Conservation (phyloP, 2,329 filamentous ascomycete species). For the Fusarium neocosmosporiellum region DNA sequence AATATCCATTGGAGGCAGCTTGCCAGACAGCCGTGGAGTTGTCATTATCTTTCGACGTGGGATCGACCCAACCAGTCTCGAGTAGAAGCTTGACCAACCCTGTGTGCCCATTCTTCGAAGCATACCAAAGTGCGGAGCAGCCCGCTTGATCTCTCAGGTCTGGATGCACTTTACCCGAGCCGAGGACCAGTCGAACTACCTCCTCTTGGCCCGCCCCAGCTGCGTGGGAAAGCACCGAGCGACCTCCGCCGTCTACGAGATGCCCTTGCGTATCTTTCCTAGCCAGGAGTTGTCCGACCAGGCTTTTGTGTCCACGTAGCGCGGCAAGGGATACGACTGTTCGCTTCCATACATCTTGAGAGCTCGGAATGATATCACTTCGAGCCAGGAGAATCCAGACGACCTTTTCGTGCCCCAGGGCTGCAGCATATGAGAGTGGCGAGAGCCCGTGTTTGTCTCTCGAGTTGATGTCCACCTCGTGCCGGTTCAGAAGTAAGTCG, state of each 20-base stretch:
- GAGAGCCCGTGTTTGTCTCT: not conserved
- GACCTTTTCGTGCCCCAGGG: not conserved
- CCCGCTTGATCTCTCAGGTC: not conserved
- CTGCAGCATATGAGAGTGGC: not conserved
- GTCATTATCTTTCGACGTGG: no score
- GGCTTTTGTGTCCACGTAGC: not conserved
- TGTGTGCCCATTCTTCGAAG: not conserved
- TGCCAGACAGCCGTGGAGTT: no score
- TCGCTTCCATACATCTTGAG: accelerated
- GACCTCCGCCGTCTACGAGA: not conserved
- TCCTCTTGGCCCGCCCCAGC: not conserved
- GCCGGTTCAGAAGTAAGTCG: not conserved
- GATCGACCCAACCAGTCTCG: not conserved
- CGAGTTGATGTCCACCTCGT: not conserved
- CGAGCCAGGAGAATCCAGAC: constrained; percentile 5
- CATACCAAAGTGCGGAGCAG: not conserved
- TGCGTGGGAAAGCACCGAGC: constrained; percentile 7
- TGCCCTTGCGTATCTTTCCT: constrained; percentile 5
- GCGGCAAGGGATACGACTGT: constrained; percentile 2
- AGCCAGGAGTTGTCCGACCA: not conserved
- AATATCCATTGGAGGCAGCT: no score
- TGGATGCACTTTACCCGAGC: not conserved
- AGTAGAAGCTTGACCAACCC: not conserved
- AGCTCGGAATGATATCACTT: accelerated
- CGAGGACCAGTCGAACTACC: not conserved